Evolutionary conservation across 306 rosid genomes (phyloP), one percentile per base, ranked within the genome.

Genomic region (Sicyos baderoa): DNA sequence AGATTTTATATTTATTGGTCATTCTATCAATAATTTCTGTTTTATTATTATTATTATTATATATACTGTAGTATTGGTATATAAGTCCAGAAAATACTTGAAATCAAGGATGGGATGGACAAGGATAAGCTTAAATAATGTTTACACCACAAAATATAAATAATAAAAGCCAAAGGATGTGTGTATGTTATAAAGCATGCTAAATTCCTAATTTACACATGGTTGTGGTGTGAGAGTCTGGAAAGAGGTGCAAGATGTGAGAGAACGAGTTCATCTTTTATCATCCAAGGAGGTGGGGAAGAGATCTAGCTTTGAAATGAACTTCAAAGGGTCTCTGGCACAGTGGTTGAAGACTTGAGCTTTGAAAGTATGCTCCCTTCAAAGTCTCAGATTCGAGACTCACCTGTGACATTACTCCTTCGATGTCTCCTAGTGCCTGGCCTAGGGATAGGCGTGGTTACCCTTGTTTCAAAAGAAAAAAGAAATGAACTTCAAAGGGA

Each of bases 311-410:
- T 60, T 40, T 60, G 14, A 59, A 25, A 32, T 35, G 48, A 35
- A 60, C 67, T 58, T 58, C 65, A 1, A 60, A n/a, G 67, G 67
- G 3, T n/a, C n/a, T n/a, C n/a, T n/a, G n/a, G n/a, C n/a, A n/a
- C n/a, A n/a, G n/a, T n/a, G n/a, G n/a, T n/a, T n/a, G n/a, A n/a
- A n/a, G n/a, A n/a, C n/a, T n/a, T n/a, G n/a, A n/a, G n/a, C n/a
- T n/a, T n/a, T n/a, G n/a, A n/a, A n/a, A n/a, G n/a, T n/a, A n/a
- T n/a, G n/a, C n/a, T n/a, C n/a, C n/a, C n/a, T n/a, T n/a, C n/a
- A n/a, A n/a, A n/a, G n/a, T n/a, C n/a, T n/a, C n/a, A n/a, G n/a
- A n/a, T n/a, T n/a, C n/a, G n/a, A n/a, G n/a, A n/a, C n/a, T n/a
- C n/a, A n/a, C n/a, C n/a, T n/a, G n/a, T n/a, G n/a, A n/a, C n/a